A percentile compares a stretch with the other conserved stretches of the same genome.
Conservation (phyloP, 352 stramenopile genomes). For the Phytophthora meadii region DNA sequence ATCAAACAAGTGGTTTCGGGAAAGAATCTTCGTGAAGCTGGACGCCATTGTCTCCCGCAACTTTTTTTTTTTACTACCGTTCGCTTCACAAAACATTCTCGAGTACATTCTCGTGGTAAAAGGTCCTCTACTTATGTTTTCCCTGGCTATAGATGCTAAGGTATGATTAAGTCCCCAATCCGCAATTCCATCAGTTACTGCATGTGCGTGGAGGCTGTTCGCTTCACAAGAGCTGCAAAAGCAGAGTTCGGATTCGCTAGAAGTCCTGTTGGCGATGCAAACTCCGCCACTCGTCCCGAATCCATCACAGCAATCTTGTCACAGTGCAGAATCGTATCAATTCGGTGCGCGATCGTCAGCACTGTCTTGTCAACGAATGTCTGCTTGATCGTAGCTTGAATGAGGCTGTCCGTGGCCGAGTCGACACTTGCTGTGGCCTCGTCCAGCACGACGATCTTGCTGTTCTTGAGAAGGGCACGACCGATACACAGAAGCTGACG, state of each 20-base stretch:
- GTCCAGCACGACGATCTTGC: slow-evolving; percentile 93
- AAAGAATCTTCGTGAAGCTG: too few relatives aligned
- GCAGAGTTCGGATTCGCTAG: slow-evolving; percentile 74
- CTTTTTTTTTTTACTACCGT: too few relatives aligned
- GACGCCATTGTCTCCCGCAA: too few relatives aligned
- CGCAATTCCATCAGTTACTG: background rate
- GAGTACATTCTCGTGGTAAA: too few relatives aligned
- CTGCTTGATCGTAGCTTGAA: slow-evolving; percentile 77
- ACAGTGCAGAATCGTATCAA: slow-evolving; percentile 91
- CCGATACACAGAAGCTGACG: slow-evolving; percentile 92
- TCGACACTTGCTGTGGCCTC: slow-evolving; percentile 95
- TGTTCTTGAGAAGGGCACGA: slow-evolving; percentile 90
- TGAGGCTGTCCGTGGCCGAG: slow-evolving; percentile 58
- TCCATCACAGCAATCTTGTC: slow-evolving; percentile 92
- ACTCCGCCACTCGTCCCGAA: slow-evolving; percentile 83
- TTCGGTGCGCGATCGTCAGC: slow-evolving; percentile 72
- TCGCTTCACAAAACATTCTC: too few relatives aligned
- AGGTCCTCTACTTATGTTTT: too few relatives aligned
- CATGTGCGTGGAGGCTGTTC: slow-evolving; percentile 5
- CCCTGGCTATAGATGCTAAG: too few relatives aligned
- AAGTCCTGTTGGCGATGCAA: slow-evolving; percentile 75
- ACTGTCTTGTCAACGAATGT: slow-evolving; percentile 91
- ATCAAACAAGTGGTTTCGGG: too few relatives aligned
- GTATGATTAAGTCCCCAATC: too few relatives aligned
- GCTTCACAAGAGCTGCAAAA: slow-evolving; percentile 62